These are phyloP conservation scores for Fusarium burgessii DNA, from an alignment of 2,329 filamentous ascomycete species.

Conservation along the genomic window DNA sequence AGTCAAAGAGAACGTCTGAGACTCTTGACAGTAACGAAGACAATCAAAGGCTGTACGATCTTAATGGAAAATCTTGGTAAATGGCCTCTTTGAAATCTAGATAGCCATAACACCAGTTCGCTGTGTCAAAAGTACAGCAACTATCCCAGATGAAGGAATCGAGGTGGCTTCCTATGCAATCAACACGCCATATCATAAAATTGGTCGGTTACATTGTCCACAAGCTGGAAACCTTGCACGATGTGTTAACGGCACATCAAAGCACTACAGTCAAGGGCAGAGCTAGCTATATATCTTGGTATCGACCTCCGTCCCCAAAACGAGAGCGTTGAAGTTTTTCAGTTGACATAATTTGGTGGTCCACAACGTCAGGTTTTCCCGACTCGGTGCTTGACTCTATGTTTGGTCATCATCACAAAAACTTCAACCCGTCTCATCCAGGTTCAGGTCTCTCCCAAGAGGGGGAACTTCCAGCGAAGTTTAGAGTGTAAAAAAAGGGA, in stretches of 20 bases:
- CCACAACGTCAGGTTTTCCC: slow-evolving; percentile 49
- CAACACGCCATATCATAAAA: no score
- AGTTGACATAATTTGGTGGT: slow-evolving; percentile 50
- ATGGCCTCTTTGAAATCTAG: no score
- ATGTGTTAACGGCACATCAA: not conserved
- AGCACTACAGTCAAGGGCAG: not conserved
- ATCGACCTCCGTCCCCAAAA: slow-evolving; percentile 6
- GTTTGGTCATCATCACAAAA: slow-evolving; percentile 93
- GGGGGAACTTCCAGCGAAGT: slow-evolving; percentile 58
- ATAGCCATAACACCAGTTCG: no score
- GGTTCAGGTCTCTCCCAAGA: slow-evolving; percentile 36
- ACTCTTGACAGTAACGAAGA: not conserved
- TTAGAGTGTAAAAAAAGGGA: slow-evolving; percentile 52
- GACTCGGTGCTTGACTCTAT: slow-evolving; percentile 97
- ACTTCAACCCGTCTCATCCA: slow-evolving; percentile 60
- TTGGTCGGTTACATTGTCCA: not conserved
- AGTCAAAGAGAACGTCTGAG: not conserved
- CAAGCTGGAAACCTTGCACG: no score
- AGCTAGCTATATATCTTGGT: not conserved
- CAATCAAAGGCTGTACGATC: not conserved
- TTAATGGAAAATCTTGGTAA: not conserved
- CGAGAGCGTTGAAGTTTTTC: slow-evolving; percentile 46
- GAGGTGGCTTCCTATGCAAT: no score
- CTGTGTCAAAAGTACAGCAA: no score
- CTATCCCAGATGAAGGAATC: no score